A percentile compares a stretch with the other conserved stretches of the same genome.
Evolutionary conservation across 2,329 filamentous ascomycete species (phyloP).

Genomic region (Nannizziopsis barbatae): DNA sequence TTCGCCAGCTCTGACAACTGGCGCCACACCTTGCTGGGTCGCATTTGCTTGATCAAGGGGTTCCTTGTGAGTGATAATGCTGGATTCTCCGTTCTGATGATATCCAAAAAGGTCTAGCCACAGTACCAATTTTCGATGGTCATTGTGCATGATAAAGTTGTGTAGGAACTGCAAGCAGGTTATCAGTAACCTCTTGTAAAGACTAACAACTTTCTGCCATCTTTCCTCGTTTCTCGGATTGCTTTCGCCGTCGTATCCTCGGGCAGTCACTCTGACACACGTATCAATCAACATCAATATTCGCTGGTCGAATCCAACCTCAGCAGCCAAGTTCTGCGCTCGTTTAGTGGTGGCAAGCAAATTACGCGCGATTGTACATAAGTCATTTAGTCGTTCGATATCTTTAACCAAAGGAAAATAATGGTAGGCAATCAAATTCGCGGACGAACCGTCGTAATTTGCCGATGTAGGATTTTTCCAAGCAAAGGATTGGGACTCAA

Average conservation of each 20-base stretch:
- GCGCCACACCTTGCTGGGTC: conserved; percentile 31
- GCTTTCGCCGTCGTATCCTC: conserved; percentile 54
- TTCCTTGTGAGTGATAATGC: conserved; percentile 35
- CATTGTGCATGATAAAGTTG: conserved; percentile 55
- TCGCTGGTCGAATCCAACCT: conserved; percentile 49
- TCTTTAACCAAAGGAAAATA: conserved; percentile 50
- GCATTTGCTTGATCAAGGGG: conserved; percentile 30
- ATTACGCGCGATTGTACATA: conserved; percentile 52
- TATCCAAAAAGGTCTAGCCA: conserved; percentile 56
- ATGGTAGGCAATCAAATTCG: conserved; percentile 50
- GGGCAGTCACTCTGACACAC: conserved; percentile 52
- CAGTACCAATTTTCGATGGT: conserved; percentile 52
- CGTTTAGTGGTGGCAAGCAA: conserved; percentile 50
- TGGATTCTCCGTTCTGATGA: conserved; percentile 37
- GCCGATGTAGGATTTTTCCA: conserved; percentile 46
- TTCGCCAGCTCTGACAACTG: conserved; percentile 34
- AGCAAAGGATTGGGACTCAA: conserved; percentile 52
- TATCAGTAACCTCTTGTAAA: conserved; percentile 55
- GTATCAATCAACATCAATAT: conserved; percentile 52
- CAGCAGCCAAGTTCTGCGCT: conserved; percentile 53
- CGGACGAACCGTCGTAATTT: conserved; percentile 49
- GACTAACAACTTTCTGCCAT: conserved; percentile 55
- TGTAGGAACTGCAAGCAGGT: conserved; percentile 56
- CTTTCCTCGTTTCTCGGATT: conserved; percentile 52
- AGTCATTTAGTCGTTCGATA: conserved; percentile 51